These are phyloP conservation scores for Aspergillus taichungensis DNA, from an alignment of 495 filamentous ascomycete genomes.

Conservation along the genomic window DNA sequence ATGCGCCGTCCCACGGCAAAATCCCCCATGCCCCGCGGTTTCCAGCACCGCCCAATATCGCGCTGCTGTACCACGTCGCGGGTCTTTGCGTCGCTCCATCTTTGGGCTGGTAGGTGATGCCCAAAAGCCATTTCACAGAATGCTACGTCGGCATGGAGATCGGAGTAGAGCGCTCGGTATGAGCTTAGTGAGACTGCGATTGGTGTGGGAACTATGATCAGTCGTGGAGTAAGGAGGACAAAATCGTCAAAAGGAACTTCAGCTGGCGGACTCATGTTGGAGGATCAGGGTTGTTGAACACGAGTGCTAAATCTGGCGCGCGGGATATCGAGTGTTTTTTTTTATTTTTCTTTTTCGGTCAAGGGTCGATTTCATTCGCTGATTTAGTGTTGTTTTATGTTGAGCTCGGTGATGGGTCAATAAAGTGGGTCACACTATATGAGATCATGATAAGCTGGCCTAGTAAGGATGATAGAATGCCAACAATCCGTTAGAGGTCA, in stretches of 20 bases:
- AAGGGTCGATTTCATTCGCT: too few species aligned
- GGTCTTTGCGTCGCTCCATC: slow-evolving; percentile 17
- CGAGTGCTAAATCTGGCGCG: too few species aligned
- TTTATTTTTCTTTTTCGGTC: too few species aligned
- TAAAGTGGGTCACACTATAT: too few species aligned
- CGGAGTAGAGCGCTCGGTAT: slow-evolving; percentile 15
- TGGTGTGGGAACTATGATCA: slow-evolving; percentile 17
- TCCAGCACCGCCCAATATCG: slow-evolving; percentile 17
- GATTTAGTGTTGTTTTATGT: too few species aligned
- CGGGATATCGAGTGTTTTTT: too few species aligned
- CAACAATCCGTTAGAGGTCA: too few species aligned
- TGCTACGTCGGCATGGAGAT: slow-evolving; percentile 9
- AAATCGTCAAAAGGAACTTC: slow-evolving; percentile 2
- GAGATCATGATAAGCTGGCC: too few species aligned
- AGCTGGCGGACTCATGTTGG: too few species aligned
- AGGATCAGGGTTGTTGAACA: too few species aligned
- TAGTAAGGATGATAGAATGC: too few species aligned
- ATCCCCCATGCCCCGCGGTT: slow-evolving; percentile 10
- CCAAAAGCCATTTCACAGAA: slow-evolving; percentile 22
- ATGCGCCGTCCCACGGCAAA: slow-evolving; percentile 14
- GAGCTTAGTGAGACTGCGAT: slow-evolving; percentile 7
- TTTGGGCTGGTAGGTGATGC: slow-evolving; percentile 7
- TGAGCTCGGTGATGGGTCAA: too few species aligned
- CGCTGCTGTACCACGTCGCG: slow-evolving; percentile 11
- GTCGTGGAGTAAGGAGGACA: slow-evolving; percentile 11